These are phyloP conservation scores for Crepidotus sp. DNA, from an alignment of 1,284 basidiomycete genomes.

Conservation along the genomic window DNA sequence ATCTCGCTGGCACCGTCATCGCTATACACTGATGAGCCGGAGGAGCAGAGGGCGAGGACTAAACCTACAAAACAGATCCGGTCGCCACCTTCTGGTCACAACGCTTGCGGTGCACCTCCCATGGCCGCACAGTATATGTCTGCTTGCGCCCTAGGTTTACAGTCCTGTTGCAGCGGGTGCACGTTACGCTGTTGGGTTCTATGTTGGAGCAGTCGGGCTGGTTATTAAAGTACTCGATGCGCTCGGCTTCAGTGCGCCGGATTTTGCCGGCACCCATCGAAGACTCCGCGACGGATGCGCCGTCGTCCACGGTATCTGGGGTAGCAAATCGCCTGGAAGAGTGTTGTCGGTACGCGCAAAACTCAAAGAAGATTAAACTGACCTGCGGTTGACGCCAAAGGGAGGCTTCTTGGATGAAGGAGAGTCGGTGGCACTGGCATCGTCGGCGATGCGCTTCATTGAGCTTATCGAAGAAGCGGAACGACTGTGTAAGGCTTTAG, in stretches of 20 bases:
- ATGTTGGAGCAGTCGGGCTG: conserved; percentile 46
- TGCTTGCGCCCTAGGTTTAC: conserved; percentile 44
- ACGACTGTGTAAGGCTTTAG: conserved; percentile 23
- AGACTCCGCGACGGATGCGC: conserved; percentile 40
- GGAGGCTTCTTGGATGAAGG: conserved; percentile 23
- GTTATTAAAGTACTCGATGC: conserved; percentile 51
- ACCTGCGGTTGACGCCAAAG: conserved; percentile 19
- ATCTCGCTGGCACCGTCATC: conserved; percentile 13
- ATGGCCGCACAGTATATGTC: conserved; percentile 48
- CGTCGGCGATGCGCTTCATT: conserved; percentile 22
- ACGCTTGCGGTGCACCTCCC: conserved; percentile 45
- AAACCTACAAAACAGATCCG: conserved; percentile 20
- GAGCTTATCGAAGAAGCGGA: conserved; percentile 26
- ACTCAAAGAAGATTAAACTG: neutral
- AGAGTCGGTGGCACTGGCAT: conserved; percentile 19
- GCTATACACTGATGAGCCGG: neutral
- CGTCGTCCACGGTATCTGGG: conserved; percentile 35
- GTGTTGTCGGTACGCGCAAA: neutral
- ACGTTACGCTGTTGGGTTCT: conserved; percentile 46
- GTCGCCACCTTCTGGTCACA: conserved; percentile 36
- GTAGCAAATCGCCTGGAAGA: conserved; percentile 14
- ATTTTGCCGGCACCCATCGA: conserved; percentile 29
- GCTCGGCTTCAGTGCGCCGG: conserved; percentile 49
- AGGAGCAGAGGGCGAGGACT: conserved; percentile 2
- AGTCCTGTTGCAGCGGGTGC: conserved; percentile 45